Base-by-base conservation (phyloP, 495 filamentous ascomycete genomes). In the Podospora australis region DNA sequence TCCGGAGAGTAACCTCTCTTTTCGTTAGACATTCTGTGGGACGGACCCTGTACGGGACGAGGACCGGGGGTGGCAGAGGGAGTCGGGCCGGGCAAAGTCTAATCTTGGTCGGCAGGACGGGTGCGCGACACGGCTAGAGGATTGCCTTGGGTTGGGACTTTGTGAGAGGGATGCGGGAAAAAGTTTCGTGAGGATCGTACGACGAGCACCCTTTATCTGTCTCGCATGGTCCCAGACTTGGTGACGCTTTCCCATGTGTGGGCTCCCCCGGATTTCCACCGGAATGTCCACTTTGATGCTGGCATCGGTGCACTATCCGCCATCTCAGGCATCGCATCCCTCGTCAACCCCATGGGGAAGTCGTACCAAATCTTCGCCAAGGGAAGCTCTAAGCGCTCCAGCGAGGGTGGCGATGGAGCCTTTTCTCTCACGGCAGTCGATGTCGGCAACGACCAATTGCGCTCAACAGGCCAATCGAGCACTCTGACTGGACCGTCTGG, bases 1-100 rank as follows among this genome's bases (percentile, higher is more conserved):
- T 43, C 40, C n/a, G 22, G 40, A 3, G 40, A 25, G 6, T 6
- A 4, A 4, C 13, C 30, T 44, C 43, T 53, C 46, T 57, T 48
- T 23, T 53, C 55, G 35, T 57, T 48, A 17, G 54, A 39, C 54
- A 56, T 52, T 23, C 1, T 4, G 17, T 14, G 17, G 21, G 22
- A 11, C 1, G 40, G 39, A 35, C 10, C 8, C 6, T 30, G 26
- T 13, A 28, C 29, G n/a, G n/a, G n/a, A n/a, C 22, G 40, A 38
- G 48, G 36, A 7, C 29, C 5, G 48, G 39, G 17, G 28, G 42
- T 24, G 14, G 32, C 39, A 22, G 49, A n/a, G 34, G 23, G 28
- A 45, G 29, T 43, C 20, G 29, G 28, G 25, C 38, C 48, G 1
- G 24, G 14, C 25, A n/a, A 21, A n/a, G 42, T 20, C 22, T 13